phyloP scores from a whole-genome alignment of 169 alveolate genomes.

The Neospora caninum region DNA sequence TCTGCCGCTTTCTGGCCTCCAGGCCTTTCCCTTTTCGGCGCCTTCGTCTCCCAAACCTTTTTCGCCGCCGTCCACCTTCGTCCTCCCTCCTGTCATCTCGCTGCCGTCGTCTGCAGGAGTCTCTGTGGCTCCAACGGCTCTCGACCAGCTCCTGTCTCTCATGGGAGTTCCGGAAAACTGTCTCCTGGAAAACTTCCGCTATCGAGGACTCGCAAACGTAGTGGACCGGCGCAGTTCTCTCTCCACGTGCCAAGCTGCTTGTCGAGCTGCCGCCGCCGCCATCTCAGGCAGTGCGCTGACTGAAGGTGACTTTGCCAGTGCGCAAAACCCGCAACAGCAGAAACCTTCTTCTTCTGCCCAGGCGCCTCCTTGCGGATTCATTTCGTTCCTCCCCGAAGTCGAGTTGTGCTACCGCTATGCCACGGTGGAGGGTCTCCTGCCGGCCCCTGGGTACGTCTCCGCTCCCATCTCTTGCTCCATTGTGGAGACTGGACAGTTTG shows the following conservation, averaged over 20 bases:
- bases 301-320: not conserved
- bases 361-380: conserved; percentile 22
- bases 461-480: conserved; percentile 28
- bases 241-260: not conserved
- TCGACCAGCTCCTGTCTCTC: conserved; percentile 8
- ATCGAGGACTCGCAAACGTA: conserved; percentile 5
- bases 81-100: not conserved
- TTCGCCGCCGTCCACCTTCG: not conserved
- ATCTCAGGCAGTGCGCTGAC: not conserved
- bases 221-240: conserved; percentile 44
- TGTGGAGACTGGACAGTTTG: not conserved
- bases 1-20: not conserved
- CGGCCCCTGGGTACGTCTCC: conserved; percentile 27
- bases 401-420: conserved; percentile 38
- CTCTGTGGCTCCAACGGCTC: not conserved
- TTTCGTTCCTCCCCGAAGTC: not conserved
- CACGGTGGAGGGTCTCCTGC: conserved; percentile 10
- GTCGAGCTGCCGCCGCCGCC: conserved; percentile 24
- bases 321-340: not conserved
- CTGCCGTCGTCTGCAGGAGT: conserved; percentile 1
- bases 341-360: not conserved
- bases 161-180: conserved; percentile 21
- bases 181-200: not conserved
- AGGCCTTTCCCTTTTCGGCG: not conserved
- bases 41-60: not conserved